A percentile compares a stretch with the other conserved stretches of the same genome.
These are phyloP conservation scores for Termitomyces sp. DNA, from an alignment of 1,284 basidiomycete species.

Conservation along the genomic window DNA sequence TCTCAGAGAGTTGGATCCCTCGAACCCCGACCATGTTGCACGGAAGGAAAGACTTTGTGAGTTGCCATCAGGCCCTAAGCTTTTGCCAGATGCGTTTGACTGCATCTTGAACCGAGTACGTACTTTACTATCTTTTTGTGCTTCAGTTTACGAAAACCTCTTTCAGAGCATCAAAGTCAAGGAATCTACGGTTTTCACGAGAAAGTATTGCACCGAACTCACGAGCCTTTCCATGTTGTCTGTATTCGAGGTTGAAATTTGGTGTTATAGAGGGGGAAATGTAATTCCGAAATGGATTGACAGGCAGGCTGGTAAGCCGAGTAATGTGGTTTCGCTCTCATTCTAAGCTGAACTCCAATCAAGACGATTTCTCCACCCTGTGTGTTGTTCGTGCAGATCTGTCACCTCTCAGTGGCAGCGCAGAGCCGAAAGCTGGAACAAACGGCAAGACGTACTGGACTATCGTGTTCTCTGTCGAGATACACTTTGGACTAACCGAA, in stretches of 20 bases:
- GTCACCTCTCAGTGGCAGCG: constrained; percentile 62
- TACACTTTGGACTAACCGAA: constrained; percentile 76
- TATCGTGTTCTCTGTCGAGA: constrained; percentile 75
- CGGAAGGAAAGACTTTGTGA: constrained; percentile 64
- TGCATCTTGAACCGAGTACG: constrained; percentile 64
- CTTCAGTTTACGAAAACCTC: constrained; percentile 4
- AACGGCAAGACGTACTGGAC: constrained; percentile 72
- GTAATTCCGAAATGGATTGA: constrained; percentile 68
- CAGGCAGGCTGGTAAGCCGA: constrained; percentile 45
- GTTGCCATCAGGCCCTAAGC: constrained; percentile 66
- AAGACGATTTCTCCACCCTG: constrained; percentile 68
- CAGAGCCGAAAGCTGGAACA: constrained; percentile 56
- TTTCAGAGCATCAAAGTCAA: constrained; percentile 64
- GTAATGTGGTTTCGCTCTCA: too few relatives aligned
- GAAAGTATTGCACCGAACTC: constrained; percentile 76
- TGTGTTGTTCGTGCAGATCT: constrained; percentile 73
- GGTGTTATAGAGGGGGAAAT: constrained; percentile 72
- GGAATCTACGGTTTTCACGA: constrained; percentile 71
- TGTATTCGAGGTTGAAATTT: constrained; percentile 76
- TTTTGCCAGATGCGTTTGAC: constrained; percentile 74
- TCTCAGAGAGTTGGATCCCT: constrained; percentile 58
- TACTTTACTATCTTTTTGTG: neutral
- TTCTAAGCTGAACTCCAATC: neutral
- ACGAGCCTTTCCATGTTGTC: constrained; percentile 68
- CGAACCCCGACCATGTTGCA: constrained; percentile 59